Evolutionary conservation across 495 filamentous ascomycete genomes (phyloP), one percentile per base, ranked within the genome.

Genomic region (Aspergillus hancockii): DNA sequence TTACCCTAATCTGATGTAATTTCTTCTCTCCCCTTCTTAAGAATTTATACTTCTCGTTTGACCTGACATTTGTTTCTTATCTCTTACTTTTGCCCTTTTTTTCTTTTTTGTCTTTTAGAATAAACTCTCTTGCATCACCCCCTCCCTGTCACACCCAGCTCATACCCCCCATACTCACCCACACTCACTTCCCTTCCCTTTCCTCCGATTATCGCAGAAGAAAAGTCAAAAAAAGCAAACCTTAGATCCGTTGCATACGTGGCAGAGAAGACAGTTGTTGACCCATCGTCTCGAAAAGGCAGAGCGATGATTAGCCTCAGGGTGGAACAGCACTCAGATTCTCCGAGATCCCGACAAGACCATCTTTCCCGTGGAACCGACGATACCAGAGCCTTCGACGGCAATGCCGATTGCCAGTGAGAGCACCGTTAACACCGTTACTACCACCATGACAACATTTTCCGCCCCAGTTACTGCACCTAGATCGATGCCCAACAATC

Each of bases 241-340:
- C 9, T 31, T 2, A 18, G 7, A 3, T 41, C 16, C 5, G 5
- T 49, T 31, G 32, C 32, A 57, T 59, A 57, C 31, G 47, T 54
- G 32, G 52, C 10, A 55, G 43, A 28, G 46, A 62, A 63, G 23
- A 21, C 52, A 41, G 40, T 56, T 58, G 61, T 75, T 75, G 69
- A 76, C 71, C 57, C 58, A 64, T 67, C 58, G 43, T 61, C 43
- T 58, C 58, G 66, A 73, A 72, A 72, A 78, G 68, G 71, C 74
- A 78, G 76, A 79, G 76, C 73, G 73, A 79, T 79, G 76, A 78
- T 76, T 73, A 79, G 75, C 75, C 71, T 76, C 71, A 72, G 72
- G 72, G 75, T 75, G 73, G 73, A 77, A 76, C 70, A 76, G 68
- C 72, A 75, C 71, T 75, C 70, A 78, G 71, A 76, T 68, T 75